Evolutionary conservation across 2,329 filamentous ascomycete species (phyloP), one percentile per base, ranked within the genome.

Genomic region (Alternaria panax): DNA sequence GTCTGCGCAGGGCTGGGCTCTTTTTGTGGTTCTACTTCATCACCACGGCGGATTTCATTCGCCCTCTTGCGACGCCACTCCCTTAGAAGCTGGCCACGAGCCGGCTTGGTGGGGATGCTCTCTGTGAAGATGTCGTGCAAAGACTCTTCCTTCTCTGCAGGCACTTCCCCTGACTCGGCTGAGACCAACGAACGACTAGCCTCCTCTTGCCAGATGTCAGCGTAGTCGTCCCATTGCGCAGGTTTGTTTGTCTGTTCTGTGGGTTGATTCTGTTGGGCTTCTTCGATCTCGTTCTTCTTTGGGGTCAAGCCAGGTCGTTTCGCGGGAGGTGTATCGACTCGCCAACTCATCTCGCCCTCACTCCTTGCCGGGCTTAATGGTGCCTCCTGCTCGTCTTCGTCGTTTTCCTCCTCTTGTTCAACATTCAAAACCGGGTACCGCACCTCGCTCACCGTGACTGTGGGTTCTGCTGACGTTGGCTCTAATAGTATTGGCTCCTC

Each of bases 171-270:
- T 1, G 65, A 18, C n/a, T 59, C 57, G 5, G 66, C 53, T 28
- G 59, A 62, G 22, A 64, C 57, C 0, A 69, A 66, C 16, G 73
- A 72, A 8, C 80, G 75, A 41, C 80, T 82, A 16, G 80, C 81
- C 63, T 83, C 81, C 57, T 82, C 81, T 67, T 81, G 75, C 82
- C 82, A 83, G 22, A 84, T 76, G 54, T 83, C 81, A 18, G 71
- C 73, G 30, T 69, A 71, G 18, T 71, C 67, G 20, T 71, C 67
- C 18, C 54, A 24, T 40, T 41, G 51, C 5, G 34, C 47, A 25
- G 41, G 22, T 38, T 56, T 41, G 8, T 47, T 36, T 28, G 41
- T 52, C 25, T 60, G 42, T n/a, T 43, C 25, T 18, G 20, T 20
- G n/a, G 45, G 7, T 11, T 48, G 45, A 11, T 60, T 55, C 7